Conservation (phyloP, 2,329 filamentous ascomycete species). For the Trichoderma lentiforme region DNA sequence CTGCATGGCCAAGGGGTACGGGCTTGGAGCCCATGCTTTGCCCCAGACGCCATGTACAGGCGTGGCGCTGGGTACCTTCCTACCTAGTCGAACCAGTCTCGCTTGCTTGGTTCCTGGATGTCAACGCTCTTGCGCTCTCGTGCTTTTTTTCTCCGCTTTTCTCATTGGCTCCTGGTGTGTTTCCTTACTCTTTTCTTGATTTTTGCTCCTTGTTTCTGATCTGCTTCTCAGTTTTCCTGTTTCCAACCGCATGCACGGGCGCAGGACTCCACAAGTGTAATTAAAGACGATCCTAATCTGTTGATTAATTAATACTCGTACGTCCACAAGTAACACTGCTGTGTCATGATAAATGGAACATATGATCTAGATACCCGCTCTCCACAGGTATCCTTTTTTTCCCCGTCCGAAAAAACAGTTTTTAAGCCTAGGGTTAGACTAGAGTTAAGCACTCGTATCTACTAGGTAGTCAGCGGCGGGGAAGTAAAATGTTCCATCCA, state of each 20-base stretch:
- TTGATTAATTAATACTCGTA: background rate
- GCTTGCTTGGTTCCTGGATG: conserved; percentile 14
- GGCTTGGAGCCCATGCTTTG: background rate
- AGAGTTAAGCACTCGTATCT: background rate
- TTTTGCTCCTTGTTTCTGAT: background rate
- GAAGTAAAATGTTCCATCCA: background rate
- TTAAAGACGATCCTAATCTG: background rate
- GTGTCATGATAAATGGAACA: background rate
- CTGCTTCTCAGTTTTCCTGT: background rate
- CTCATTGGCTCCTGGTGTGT: background rate
- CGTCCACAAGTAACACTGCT: background rate
- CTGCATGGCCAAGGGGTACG: background rate
- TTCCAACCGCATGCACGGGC: background rate
- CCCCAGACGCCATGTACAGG: background rate
- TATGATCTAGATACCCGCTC: background rate
- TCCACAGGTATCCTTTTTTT: background rate
- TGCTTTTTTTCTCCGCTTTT: background rate
- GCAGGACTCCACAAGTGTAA: background rate
- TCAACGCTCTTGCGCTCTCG: background rate
- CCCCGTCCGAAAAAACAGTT: background rate
- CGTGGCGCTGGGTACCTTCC: conserved; percentile 3
- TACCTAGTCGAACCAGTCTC: conserved; percentile 7
- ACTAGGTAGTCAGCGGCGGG: background rate
- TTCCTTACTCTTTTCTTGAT: background rate
- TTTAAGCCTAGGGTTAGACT: background rate